Conservation (phyloP, 805 yeast species). For the Kodamaea kaohsiungensis region DNA sequence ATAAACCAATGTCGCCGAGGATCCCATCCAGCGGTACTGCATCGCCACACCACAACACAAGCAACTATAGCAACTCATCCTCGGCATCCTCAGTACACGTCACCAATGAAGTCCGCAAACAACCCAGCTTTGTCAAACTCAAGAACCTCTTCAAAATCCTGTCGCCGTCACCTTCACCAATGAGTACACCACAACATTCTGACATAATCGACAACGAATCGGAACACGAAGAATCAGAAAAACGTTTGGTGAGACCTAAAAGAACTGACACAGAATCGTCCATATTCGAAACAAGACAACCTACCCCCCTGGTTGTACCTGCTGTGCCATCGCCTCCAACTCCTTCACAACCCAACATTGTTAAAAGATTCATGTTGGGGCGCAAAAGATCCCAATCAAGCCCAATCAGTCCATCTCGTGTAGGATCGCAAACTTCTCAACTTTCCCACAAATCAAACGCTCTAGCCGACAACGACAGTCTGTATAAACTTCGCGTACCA, state of each 20-base stretch:
- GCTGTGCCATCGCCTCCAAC: neutral
- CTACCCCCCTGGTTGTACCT: neutral
- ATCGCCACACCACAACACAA: neutral
- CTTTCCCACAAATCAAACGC: neutral
- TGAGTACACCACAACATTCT: neutral
- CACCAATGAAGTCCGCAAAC: conserved; percentile 16
- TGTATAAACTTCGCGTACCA: neutral
- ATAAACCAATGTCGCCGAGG: neutral
- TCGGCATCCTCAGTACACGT: conserved; percentile 1
- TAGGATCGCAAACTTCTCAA: neutral
- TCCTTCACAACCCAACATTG: neutral
- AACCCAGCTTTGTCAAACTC: conserved; percentile 27
- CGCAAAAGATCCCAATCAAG: conserved; percentile 14
- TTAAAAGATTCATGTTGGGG: conserved; percentile 7
- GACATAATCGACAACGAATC: neutral
- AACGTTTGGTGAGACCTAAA: neutral
- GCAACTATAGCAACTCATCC: neutral
- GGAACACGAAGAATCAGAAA: neutral
- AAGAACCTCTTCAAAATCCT: conserved; percentile 27
- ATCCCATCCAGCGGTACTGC: neutral
- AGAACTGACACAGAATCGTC: neutral
- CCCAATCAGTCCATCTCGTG: conserved; percentile 7
- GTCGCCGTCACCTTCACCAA: neutral
- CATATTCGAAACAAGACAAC: neutral
- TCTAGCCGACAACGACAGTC: neutral